A percentile compares a stretch with the other conserved stretches of the same genome.
Evolutionary conservation across 2,329 filamentous ascomycete species (phyloP).

Genomic region (Ascochyta lentis): DNA sequence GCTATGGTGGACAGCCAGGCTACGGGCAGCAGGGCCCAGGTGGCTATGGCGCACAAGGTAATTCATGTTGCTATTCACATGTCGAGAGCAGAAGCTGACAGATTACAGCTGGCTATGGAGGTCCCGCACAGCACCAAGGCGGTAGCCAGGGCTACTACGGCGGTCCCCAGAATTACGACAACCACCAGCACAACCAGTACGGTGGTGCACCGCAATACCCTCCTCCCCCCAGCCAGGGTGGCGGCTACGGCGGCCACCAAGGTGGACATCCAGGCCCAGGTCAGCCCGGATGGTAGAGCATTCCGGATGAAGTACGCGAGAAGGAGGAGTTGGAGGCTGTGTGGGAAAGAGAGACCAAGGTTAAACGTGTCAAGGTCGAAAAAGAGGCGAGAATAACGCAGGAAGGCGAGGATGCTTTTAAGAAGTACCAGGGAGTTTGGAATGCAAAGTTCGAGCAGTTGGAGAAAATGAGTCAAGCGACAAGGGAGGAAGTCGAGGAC

Average conservation of each 20-base stretch:
- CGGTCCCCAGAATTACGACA: conserved; percentile 38
- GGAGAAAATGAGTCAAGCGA: not conserved
- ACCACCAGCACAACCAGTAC: conserved; percentile 40
- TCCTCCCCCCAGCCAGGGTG: conserved; percentile 19
- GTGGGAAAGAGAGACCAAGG: not conserved
- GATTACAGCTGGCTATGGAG: conserved; percentile 39
- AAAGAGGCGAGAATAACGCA: not conserved
- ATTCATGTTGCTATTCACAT: not conserved
- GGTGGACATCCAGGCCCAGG: conserved; percentile 17
- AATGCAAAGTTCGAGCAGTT: not conserved
- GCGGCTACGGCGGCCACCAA: conserved; percentile 9
- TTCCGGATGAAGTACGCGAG: not conserved
- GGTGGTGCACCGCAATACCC: conserved; percentile 23
- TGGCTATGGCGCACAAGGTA: conserved; percentile 32
- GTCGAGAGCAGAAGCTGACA: conserved; percentile 6
- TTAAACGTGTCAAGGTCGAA: not conserved
- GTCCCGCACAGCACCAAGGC: conserved; percentile 33
- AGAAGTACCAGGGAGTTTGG: not conserved
- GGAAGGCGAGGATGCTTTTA: not conserved
- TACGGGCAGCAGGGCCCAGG: conserved; percentile 32
- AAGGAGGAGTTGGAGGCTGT: not conserved
- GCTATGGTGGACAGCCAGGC: conserved; percentile 33
- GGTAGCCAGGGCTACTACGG: conserved; percentile 32
- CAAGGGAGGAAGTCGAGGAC: not conserved
- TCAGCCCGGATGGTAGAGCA: conserved; percentile 37